phyloP scores from a whole-genome alignment of 2,329 filamentous ascomycete genomes.

The Cryoendolithus antarcticus region DNA sequence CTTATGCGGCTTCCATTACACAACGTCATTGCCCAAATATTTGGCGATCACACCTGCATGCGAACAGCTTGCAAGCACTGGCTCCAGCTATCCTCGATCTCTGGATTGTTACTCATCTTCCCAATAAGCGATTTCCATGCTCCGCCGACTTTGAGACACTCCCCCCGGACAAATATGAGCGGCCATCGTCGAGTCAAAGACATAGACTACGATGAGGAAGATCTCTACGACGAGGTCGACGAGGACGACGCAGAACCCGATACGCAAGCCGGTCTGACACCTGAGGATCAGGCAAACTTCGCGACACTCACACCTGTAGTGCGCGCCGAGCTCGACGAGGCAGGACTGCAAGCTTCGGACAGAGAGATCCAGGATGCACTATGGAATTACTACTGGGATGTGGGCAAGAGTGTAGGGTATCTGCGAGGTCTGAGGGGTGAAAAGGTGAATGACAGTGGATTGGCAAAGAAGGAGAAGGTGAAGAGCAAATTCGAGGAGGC shows the following conservation, averaged over 20 bases:
- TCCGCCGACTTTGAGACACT: no score
- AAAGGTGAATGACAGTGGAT: no score
- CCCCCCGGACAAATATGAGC: constrained; percentile 15
- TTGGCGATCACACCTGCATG: no score
- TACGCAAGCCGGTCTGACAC: constrained; percentile 20
- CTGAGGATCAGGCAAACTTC: constrained; percentile 28
- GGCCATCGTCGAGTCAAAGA: constrained; percentile 34
- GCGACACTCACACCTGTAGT: constrained; percentile 21
- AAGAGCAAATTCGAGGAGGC: constrained; percentile 35
- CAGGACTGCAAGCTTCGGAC: constrained; percentile 40
- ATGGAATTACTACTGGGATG: constrained; percentile 94
- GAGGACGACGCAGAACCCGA: constrained; percentile 30
- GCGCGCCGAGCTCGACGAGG: constrained; percentile 21
- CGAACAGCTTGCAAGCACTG: no score
- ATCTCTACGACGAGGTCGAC: constrained; percentile 39
- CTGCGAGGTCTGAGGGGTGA: constrained; percentile 27
- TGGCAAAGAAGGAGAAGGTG: constrained; percentile 26
- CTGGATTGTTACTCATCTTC: no score
- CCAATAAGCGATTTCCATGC: no score
- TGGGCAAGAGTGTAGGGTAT: constrained; percentile 73
- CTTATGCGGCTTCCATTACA: no score
- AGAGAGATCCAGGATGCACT: constrained; percentile 76
- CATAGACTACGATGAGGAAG: constrained; percentile 38
- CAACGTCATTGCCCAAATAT: no score
- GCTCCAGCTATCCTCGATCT: no score